phyloP scores from a whole-genome alignment of 306 rosid genomes.

The Cucumis sativus region Cucumber_9930_V3 NC_026660.2:12809501-12810000 shows the following conservation, averaged over 20 bases:
- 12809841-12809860: too few species aligned
- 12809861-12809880: too few species aligned
- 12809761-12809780: neutral
- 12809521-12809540: neutral
- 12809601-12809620: slow-evolving; percentile 92
- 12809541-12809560: slow-evolving; percentile 68
- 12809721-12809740: neutral
- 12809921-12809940: neutral
- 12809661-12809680: slow-evolving; percentile 99
- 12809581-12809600: slow-evolving; percentile 83
- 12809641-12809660: slow-evolving; percentile 88
- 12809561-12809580: slow-evolving; percentile 62
- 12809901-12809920: neutral
- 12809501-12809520: neutral
- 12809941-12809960: neutral
- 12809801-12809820: neutral
- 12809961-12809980: neutral
- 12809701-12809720: neutral
- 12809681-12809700: slow-evolving; percentile 7
- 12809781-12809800: neutral
- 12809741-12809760: neutral
- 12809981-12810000: neutral
- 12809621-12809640: slow-evolving; percentile 95
- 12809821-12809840: neutral
- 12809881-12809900: too few species aligned